Conservation (phyloP, 2,329 filamentous ascomycete genomes). For the Chaetothyriales sp. region DNA sequence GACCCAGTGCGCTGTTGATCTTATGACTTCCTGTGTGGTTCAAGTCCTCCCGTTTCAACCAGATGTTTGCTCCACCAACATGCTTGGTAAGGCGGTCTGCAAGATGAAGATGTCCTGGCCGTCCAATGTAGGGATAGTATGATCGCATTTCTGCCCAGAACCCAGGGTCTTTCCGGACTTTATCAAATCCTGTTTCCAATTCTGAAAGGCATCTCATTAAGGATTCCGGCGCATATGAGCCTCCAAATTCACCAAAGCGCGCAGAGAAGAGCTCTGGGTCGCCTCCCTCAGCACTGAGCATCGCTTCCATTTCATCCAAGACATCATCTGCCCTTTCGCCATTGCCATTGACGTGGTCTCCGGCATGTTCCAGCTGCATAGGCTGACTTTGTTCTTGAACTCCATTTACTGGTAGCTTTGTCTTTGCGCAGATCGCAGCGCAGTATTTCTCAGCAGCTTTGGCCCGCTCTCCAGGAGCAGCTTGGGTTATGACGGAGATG, state of each 20-base stretch:
- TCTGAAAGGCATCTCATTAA: constrained; percentile 92
- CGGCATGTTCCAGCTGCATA: neutral
- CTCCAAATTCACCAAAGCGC: constrained; percentile 88
- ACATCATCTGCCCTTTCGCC: constrained; percentile 76
- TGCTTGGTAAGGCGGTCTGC: constrained; percentile 77
- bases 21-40: constrained; percentile 98
- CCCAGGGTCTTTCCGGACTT: constrained; percentile 67
- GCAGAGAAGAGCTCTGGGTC: constrained; percentile 51
- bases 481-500: constrained; percentile 61
- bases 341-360: constrained; percentile 48
- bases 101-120: constrained; percentile 78
- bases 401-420: too few relatives aligned
- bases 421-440: constrained; percentile 3
- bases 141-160: constrained; percentile 97
- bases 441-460: constrained; percentile 78
- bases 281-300: constrained; percentile 1
- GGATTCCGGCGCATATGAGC: constrained; percentile 92
- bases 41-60: constrained; percentile 91
- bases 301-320: constrained; percentile 44
- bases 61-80: constrained; percentile 85
- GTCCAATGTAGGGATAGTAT: constrained; percentile 94
- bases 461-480: constrained; percentile 48
- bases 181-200: constrained; percentile 79
- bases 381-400: constrained; percentile 23
- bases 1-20: constrained; percentile 96